Base-by-base conservation (phyloP, 2,329 filamentous ascomycete genomes). In the Nigrograna mackinnonii region DNA sequence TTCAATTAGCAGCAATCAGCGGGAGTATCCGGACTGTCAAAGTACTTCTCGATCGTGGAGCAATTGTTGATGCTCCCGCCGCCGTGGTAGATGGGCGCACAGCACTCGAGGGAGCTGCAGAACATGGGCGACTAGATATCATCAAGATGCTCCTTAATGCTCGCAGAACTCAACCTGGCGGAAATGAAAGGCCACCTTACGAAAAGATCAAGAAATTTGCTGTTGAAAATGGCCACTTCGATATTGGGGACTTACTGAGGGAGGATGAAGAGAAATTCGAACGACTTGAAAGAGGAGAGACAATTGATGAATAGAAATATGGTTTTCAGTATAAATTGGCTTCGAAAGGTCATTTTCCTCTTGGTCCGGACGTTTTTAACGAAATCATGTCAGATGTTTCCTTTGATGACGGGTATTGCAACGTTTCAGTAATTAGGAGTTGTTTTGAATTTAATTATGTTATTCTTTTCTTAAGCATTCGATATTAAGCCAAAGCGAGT, bases 71-170 rank as follows among this genome's bases (percentile, higher is more conserved):
- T 40, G 55, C 51, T 32, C 38, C 24, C 13, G 13, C 32, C 16
- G 13, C 21, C 17, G 14, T 18, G 21, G 20, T 35, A 1, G 24
- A 43, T 3, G 62, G 62, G 20, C 38, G 54, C 18, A 60, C 62
- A 2, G 58, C 62, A 4, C 37, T 65, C 4, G 49, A 59, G 38
- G 62, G 52, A 6, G 58, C 62, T 4, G 57, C 62, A 24, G 57
- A 64, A 35, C 32, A 55, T 12, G 62, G 60, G 18, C 53, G 55
- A 7, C 50, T 66, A 14, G 61, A 65, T 32, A 56, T 58, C 49
- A 28, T 63, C 11, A 49, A 62, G 22, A 26, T 26, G 12, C 31
- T 41, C 6, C 38, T 41, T 7, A 22, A 31, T 36, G 13, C 45
- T 9, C 24, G 24, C 9, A n/a, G n/a, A n/a, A n/a, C 24, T 9